These are phyloP conservation scores for Debaryomyces sp. DNA, from an alignment of 1,139 yeast genomes.

Conservation along the genomic window DNA sequence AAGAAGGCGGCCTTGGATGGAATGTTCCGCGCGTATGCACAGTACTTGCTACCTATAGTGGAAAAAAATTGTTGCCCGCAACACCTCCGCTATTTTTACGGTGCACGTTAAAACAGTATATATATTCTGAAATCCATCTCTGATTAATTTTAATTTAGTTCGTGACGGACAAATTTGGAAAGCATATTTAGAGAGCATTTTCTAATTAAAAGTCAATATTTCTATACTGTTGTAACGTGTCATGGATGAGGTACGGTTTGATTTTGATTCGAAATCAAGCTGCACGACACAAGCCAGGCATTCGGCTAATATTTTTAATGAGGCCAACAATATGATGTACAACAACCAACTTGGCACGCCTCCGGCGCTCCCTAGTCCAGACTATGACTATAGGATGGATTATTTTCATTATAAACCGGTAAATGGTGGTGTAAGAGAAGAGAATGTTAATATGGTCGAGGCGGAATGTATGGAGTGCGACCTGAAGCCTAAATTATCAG, in stretches of 20 bases:
- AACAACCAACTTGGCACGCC: slow-evolving; percentile 7
- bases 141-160: neutral
- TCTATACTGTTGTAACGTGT: neutral
- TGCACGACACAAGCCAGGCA: neutral
- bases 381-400: slow-evolving; percentile 2
- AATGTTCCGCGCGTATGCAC: neutral
- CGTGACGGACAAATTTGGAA: neutral
- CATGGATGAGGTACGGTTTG: slow-evolving; percentile 1
- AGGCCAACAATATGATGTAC: neutral
- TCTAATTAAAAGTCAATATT: neutral
- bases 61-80: neutral
- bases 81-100: slow-evolving; percentile 1
- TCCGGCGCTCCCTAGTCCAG: slow-evolving; percentile 1
- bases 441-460: neutral
- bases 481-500: slow-evolving; percentile 1
- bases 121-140: neutral
- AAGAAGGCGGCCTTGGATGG: slow-evolving; percentile 3
- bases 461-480: neutral
- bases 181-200: neutral
- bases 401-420: slow-evolving; percentile 4
- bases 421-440: neutral
- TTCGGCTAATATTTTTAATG: neutral
- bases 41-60: slow-evolving; percentile 1
- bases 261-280: neutral
- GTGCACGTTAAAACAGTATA: neutral